Conservation (phyloP, 257 asterid species). For the Fraxinus quadrangulata region DNA sequence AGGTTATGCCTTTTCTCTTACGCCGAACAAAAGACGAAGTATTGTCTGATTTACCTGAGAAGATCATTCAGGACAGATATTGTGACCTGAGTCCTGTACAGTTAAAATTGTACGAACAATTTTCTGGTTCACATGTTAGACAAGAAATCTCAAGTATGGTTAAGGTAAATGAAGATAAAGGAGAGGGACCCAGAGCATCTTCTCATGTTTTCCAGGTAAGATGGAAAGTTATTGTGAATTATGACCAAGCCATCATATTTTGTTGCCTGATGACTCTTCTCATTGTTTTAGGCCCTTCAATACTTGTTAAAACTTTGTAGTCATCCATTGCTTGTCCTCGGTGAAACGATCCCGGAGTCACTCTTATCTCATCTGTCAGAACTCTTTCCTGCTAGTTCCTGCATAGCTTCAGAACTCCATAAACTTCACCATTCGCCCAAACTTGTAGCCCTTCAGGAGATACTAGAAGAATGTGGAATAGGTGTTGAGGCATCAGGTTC, state of each 20-base stretch:
- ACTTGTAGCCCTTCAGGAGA: constrained; percentile 96
- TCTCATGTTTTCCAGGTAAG: constrained; percentile 98
- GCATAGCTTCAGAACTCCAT: constrained; percentile 77
- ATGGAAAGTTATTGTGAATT: constrained; percentile 10
- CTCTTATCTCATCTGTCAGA: constrained; percentile 70
- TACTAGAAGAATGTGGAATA: constrained; percentile 98
- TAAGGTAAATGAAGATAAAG: constrained; percentile 69
- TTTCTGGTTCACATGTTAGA: constrained; percentile 91
- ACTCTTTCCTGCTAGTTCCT: constrained; percentile 65
- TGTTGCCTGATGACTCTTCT: constrained; percentile 29
- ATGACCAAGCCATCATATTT: constrained; percentile 8
- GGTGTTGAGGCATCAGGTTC: constrained; percentile 83
- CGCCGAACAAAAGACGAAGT: constrained; percentile 99
- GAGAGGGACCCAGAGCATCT: constrained; percentile 79
- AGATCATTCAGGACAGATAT: constrained; percentile 97
- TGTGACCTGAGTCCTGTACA: constrained; percentile 97
- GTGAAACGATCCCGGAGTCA: constrained; percentile 79
- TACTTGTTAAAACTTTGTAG: constrained; percentile 96
- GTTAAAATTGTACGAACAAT: constrained; percentile 82
- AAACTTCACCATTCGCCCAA: constrained; percentile 89
- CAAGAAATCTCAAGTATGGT: constrained; percentile 86
- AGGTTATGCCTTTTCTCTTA: constrained; percentile 98
- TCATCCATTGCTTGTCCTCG: constrained; percentile 89
- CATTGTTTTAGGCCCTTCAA: constrained; percentile 80
- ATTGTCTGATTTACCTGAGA: constrained; percentile 94